Conservation (phyloP, 768 basidiomycete genomes). For the Macrocybe gigantea region DNA sequence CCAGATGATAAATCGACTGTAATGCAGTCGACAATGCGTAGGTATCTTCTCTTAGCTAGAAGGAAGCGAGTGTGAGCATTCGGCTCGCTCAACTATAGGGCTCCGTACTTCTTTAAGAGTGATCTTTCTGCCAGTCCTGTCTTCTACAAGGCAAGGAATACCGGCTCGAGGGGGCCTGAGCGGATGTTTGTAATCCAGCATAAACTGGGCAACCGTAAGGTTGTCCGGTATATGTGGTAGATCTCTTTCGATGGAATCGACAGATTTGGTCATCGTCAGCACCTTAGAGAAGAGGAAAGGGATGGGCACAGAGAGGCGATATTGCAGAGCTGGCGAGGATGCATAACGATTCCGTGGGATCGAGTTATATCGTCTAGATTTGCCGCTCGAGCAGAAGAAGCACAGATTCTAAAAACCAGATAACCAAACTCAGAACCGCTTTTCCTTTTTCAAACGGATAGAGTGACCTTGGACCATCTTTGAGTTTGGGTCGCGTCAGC, state of each 20-base stretch:
- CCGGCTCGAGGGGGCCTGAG: slow-evolving; percentile 31
- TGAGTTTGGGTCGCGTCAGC: slow-evolving; percentile 6
- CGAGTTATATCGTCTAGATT: slow-evolving; percentile 9
- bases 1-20: slow-evolving; percentile 14
- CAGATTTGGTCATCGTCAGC: slow-evolving; percentile 19
- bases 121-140: slow-evolving; percentile 34
- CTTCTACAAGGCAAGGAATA: slow-evolving; percentile 48
- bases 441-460: slow-evolving; percentile 8
- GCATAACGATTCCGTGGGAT: slow-evolving; percentile 1
- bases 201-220: slow-evolving; percentile 50
- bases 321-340: slow-evolving; percentile 2
- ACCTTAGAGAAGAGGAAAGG: slow-evolving; percentile 3
- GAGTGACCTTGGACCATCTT: slow-evolving; percentile 9
- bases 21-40: slow-evolving; percentile 31
- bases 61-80: slow-evolving; percentile 2
- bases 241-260: slow-evolving; percentile 18
- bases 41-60: slow-evolving; percentile 24
- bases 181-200: slow-evolving; percentile 44
- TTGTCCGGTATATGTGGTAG: slow-evolving; percentile 46
- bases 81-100: neutral
- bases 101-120: slow-evolving; percentile 32
- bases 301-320: slow-evolving; percentile 2
- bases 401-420: slow-evolving; percentile 2
- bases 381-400: slow-evolving; percentile 10
- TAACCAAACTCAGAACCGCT: slow-evolving; percentile 7